phyloP scores from a whole-genome alignment of 2,329 filamentous ascomycete genomes.

The Verticillium dahliae region DNA sequence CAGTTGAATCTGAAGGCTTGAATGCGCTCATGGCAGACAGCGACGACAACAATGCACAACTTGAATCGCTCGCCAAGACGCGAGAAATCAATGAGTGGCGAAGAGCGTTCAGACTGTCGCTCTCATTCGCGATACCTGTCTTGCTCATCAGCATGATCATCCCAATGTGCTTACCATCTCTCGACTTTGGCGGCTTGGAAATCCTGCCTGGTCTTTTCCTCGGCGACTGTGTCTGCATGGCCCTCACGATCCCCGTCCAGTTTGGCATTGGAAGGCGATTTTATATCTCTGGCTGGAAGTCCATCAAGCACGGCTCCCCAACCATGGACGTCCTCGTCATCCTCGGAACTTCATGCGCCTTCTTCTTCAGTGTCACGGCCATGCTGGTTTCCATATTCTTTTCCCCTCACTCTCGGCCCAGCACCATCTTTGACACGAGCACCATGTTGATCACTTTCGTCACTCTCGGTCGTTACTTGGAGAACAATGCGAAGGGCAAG shows the following conservation, averaged over 20 bases:
- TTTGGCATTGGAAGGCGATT: conserved; percentile 95
- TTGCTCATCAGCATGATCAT: conserved; percentile 90
- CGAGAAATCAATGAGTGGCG: conserved; percentile 94
- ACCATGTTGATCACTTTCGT: conserved; percentile 98
- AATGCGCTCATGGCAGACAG: conserved; percentile 86
- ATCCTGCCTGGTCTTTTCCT: conserved; percentile 74
- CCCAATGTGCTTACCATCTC: conserved; percentile 70
- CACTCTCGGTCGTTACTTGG: conserved; percentile 81
- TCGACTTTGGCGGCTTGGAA: conserved; percentile 70
- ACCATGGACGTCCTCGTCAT: conserved; percentile 98
- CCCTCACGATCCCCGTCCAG: conserved; percentile 85
- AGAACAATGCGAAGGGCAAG: conserved; percentile 92
- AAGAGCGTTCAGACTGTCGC: conserved; percentile 68
- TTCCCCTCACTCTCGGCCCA: conserved; percentile 72
- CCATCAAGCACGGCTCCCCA: conserved; percentile 79
- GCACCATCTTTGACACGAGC: conserved; percentile 93
- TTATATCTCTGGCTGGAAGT: conserved; percentile 90
- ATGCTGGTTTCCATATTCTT: conserved; percentile 77
- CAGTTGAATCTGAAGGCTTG: conserved; percentile 73
- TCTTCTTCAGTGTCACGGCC: conserved; percentile 86
- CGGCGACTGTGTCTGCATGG: conserved; percentile 77
- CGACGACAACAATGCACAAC: conserved; percentile 93
- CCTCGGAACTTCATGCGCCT: conserved; percentile 87
- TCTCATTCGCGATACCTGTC: conserved; percentile 81
- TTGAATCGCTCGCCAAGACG: conserved; percentile 93